A percentile compares a stretch with the other conserved stretches of the same genome.
Evolutionary conservation across 2,329 filamentous ascomycete species (phyloP).

Genomic region (Verticillium albo-atrum): DNA sequence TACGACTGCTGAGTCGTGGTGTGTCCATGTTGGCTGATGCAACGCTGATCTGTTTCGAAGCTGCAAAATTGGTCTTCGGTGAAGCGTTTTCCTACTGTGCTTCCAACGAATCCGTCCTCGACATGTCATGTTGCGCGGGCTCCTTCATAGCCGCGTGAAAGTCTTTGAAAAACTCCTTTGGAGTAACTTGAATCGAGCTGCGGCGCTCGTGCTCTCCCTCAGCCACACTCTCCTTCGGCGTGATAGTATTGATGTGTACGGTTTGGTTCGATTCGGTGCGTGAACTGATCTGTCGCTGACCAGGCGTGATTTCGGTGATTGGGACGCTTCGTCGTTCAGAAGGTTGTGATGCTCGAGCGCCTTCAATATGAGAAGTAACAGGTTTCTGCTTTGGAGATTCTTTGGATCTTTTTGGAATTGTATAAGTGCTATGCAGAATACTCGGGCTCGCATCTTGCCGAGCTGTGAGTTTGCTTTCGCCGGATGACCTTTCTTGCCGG

Average conservation of each 20-base stretch:
- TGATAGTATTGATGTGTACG: background rate
- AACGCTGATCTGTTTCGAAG: background rate
- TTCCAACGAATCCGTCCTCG: background rate
- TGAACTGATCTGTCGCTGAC: background rate
- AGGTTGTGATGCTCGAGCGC: background rate
- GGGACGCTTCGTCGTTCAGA: background rate
- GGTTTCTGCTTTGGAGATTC: background rate
- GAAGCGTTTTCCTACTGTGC: background rate
- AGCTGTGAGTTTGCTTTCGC: background rate
- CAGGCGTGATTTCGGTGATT: background rate
- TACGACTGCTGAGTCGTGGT: background rate
- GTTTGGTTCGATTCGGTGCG: background rate
- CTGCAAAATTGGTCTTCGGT: background rate
- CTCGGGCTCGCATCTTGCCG: background rate
- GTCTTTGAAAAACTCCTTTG: slow-evolving; percentile 2
- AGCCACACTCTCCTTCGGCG: slow-evolving; percentile 11
- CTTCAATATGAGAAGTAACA: background rate
- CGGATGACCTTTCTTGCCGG: background rate
- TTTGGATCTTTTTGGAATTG: too few relatives aligned
- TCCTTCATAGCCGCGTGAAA: background rate
- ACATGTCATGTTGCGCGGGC: background rate
- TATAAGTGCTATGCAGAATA: background rate
- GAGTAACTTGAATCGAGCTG: slow-evolving; percentile 5
- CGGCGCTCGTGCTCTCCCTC: slow-evolving; percentile 3
- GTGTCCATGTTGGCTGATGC: background rate